Conservation (phyloP, 1,284 basidiomycete genomes). For the Naganishia albida region DNA sequence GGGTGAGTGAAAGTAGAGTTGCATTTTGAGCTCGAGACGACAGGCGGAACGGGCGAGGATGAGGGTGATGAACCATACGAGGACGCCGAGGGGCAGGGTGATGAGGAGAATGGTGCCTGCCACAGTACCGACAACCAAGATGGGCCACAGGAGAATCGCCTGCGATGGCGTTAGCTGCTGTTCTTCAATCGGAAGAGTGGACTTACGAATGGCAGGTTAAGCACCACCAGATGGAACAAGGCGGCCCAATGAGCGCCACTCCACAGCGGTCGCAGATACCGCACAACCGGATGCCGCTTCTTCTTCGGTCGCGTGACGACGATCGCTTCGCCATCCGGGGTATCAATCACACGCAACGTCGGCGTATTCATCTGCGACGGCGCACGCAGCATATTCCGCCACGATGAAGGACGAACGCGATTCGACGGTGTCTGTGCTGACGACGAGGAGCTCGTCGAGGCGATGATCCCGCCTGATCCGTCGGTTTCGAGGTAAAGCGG, state of each 20-base stretch:
- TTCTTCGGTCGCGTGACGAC: constrained; percentile 32
- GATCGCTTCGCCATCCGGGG: constrained; percentile 30
- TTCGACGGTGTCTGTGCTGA: not conserved
- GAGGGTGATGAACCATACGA: constrained; percentile 52
- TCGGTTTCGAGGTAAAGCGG: constrained; percentile 8
- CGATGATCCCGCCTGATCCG: constrained; percentile 5
- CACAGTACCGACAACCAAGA: constrained; percentile 49
- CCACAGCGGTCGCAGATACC: constrained; percentile 45
- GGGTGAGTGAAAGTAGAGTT: constrained; percentile 44
- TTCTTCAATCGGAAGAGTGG: not conserved
- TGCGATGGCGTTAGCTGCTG: constrained; percentile 29
- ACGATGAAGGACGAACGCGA: constrained; percentile 29
- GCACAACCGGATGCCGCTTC: constrained; percentile 29
- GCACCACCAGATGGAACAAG: constrained; percentile 44
- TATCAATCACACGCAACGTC: constrained; percentile 38
- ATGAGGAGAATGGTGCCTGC: constrained; percentile 51
- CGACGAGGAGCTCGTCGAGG: constrained; percentile 20
- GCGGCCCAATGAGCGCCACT: constrained; percentile 44
- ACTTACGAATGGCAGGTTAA: constrained; percentile 53
- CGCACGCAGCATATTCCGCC: constrained; percentile 30
- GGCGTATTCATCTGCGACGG: constrained; percentile 33
- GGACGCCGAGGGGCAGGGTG: constrained; percentile 50
- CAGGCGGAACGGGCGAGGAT: constrained; percentile 50
- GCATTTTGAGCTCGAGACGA: constrained; percentile 48
- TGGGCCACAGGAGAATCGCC: constrained; percentile 51